These are phyloP conservation scores for Claviceps africana DNA, from an alignment of 2,329 filamentous ascomycete genomes.

Conservation along the genomic window DNA sequence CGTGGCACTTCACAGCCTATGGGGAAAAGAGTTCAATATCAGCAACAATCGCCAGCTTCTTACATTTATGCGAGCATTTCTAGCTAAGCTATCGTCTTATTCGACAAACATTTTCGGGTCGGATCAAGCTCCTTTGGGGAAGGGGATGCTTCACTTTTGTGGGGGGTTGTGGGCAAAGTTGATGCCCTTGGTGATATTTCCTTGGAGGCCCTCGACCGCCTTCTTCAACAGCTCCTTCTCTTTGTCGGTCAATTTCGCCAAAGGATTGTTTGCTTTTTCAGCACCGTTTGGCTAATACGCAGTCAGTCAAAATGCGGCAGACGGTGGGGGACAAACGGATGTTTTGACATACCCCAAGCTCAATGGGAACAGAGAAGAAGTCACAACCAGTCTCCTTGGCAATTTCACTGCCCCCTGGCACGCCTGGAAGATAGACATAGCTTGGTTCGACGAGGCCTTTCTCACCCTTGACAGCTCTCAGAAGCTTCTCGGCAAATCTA, in stretches of 20 bases:
- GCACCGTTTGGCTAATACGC: slow-evolving; percentile 56
- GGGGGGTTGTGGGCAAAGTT: slow-evolving; percentile 78
- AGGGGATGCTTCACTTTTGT: slow-evolving; percentile 55
- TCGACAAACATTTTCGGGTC: slow-evolving; percentile 15
- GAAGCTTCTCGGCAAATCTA: slow-evolving; percentile 86
- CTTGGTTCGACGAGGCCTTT: slow-evolving; percentile 88
- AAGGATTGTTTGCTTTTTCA: slow-evolving; percentile 71
- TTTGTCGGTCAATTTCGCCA: slow-evolving; percentile 63
- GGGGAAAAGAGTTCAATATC: slow-evolving; percentile 18
- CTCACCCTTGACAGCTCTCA: slow-evolving; percentile 78
- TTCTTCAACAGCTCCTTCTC: slow-evolving; percentile 79
- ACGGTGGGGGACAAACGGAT: neutral
- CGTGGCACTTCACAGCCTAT: slow-evolving; percentile 23
- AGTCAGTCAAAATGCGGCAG: slow-evolving; percentile 16
- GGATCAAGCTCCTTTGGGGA: slow-evolving; percentile 15
- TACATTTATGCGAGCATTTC: slow-evolving; percentile 23
- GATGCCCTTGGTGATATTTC: slow-evolving; percentile 90
- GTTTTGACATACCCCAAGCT: slow-evolving; percentile 70
- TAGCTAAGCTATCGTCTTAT: slow-evolving; percentile 21
- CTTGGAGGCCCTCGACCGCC: slow-evolving; percentile 64
- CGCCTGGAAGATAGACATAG: slow-evolving; percentile 86
- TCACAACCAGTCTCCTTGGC: slow-evolving; percentile 71
- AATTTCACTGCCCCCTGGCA: slow-evolving; percentile 76
- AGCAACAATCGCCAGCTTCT: slow-evolving; percentile 19
- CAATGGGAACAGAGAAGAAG: slow-evolving; percentile 91